A percentile compares a stretch with the other conserved stretches of the same genome.
These are phyloP conservation scores for Eremothecium sinecaudum DNA, from an alignment of 1,139 yeast species.

Conservation along the genomic window DNA sequence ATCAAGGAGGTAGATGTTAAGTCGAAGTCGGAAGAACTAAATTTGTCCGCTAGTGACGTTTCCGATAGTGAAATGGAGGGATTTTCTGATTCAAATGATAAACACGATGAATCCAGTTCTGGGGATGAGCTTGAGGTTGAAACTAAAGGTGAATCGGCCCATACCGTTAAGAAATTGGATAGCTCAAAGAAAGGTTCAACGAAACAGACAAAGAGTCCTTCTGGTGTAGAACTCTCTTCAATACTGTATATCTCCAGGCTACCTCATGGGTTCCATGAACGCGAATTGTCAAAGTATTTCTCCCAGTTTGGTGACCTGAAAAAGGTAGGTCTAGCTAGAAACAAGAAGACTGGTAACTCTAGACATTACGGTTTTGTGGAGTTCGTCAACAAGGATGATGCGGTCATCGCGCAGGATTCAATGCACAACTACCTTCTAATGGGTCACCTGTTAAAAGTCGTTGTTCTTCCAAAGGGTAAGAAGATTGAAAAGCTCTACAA, in stretches of 20 bases:
- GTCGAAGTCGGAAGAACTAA: too few relatives aligned
- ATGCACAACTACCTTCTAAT: conserved; percentile 89
- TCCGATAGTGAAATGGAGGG: conserved; percentile 30
- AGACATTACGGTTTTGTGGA: conserved; percentile 91
- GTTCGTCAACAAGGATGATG: conserved; percentile 65
- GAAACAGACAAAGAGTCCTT: conserved; percentile 13
- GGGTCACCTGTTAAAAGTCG: conserved; percentile 74
- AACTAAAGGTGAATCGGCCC: conserved; percentile 11
- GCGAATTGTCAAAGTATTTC: conserved; percentile 65
- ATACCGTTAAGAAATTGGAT: conserved; percentile 26
- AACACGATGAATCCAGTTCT: conserved; percentile 26
- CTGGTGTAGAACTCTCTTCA: conserved; percentile 37
- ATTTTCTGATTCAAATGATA: conserved; percentile 21
- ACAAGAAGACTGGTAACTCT: conserved; percentile 82
- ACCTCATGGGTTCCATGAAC: conserved; percentile 87
- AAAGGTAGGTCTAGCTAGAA: conserved; percentile 73
- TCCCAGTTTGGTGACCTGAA: conserved; percentile 80
- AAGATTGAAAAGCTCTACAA: conserved; percentile 53
- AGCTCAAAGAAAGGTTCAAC: conserved; percentile 17
- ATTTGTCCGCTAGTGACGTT: too few relatives aligned
- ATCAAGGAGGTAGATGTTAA: too few relatives aligned
- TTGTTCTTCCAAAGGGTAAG: conserved; percentile 40
- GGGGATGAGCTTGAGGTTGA: conserved; percentile 22
- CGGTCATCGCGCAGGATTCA: conserved; percentile 82
- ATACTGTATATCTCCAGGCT: conserved; percentile 84